phyloP scores from a whole-genome alignment of 306 rosid species.

The Gynostemma pentaphyllum region DNA sequence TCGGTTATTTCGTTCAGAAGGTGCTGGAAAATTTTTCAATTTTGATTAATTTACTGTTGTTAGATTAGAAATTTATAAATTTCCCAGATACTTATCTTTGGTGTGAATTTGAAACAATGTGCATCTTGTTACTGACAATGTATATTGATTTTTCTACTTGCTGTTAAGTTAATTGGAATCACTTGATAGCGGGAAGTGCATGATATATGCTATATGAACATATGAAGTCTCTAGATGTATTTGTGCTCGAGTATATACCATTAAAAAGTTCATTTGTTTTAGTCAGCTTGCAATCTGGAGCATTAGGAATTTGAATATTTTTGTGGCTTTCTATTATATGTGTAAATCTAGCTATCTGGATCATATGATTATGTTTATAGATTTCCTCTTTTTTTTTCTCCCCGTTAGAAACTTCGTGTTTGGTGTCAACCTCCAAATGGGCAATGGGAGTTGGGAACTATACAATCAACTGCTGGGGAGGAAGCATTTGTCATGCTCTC shows the following conservation, averaged over 20 bases:
- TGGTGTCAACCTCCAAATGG: conserved; percentile 76
- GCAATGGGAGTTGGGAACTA: conserved; percentile 65
- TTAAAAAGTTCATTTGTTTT: not conserved
- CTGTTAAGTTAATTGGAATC: not conserved
- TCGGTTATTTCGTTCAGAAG: conserved; percentile 78
- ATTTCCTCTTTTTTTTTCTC: conserved; percentile 14
- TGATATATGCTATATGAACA: conserved; percentile 15
- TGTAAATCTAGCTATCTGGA: not conserved
- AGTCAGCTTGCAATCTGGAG: not conserved
- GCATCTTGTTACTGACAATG: not conserved
- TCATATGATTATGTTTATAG: conserved; percentile 9
- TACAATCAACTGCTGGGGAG: conserved; percentile 68
- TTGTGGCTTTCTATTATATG: not conserved
- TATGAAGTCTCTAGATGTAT: not conserved
- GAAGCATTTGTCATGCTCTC: conserved; percentile 57
- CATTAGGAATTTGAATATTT: not conserved
- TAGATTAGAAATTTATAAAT: no score
- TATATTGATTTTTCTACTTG: not conserved
- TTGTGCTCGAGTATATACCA: not conserved
- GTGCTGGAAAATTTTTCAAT: conserved; percentile 22
- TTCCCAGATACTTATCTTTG: not conserved
- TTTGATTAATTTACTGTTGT: not conserved
- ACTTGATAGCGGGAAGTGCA: not conserved
- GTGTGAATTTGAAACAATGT: not conserved
- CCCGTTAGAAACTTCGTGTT: conserved; percentile 76